A percentile compares a stretch with the other conserved stretches of the same genome.
These are phyloP conservation scores for Hemileia vastatrix DNA, from an alignment of 1,284 basidiomycete species.

Conservation along the genomic window DNA sequence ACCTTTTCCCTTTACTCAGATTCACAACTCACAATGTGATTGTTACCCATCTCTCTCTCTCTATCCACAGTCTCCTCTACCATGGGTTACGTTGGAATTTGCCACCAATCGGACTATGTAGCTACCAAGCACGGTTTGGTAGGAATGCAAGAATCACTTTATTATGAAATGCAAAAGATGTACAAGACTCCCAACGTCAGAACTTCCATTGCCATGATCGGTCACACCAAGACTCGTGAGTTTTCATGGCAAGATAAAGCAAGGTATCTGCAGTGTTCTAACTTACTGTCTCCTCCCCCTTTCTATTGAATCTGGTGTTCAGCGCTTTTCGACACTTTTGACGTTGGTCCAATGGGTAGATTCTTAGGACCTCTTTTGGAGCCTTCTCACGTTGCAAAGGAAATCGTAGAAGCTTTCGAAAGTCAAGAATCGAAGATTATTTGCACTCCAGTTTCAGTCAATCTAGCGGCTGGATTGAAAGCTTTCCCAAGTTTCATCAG, in stretches of 20 bases:
- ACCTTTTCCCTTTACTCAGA: too few relatives aligned
- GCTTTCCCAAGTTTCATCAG: slow-evolving; percentile 5
- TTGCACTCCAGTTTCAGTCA: slow-evolving; percentile 10
- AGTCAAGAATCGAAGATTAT: slow-evolving; percentile 13
- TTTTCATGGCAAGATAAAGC: neutral
- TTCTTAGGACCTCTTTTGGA: slow-evolving; percentile 18
- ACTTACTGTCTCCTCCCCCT: neutral
- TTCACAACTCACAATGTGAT: too few relatives aligned
- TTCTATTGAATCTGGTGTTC: neutral
- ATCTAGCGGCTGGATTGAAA: slow-evolving; percentile 14
- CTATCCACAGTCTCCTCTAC: too few relatives aligned
- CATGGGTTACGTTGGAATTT: too few relatives aligned
- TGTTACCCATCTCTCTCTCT: too few relatives aligned
- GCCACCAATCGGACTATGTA: too few relatives aligned
- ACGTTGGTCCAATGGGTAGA: slow-evolving; percentile 11
- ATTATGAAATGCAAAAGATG: too few relatives aligned
- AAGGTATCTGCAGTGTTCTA: too few relatives aligned
- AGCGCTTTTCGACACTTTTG: slow-evolving; percentile 16
- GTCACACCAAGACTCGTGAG: slow-evolving; percentile 15
- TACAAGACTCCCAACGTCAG: too few relatives aligned
- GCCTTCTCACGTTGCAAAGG: slow-evolving; percentile 9
- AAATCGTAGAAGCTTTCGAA: slow-evolving; percentile 22
- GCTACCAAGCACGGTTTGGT: too few relatives aligned
- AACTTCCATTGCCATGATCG: too few relatives aligned
- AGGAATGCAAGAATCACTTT: too few relatives aligned